These are phyloP conservation scores for Heliamphora pulchella DNA, from an alignment of 179 eudicot species.

Conservation along the genomic window DNA sequence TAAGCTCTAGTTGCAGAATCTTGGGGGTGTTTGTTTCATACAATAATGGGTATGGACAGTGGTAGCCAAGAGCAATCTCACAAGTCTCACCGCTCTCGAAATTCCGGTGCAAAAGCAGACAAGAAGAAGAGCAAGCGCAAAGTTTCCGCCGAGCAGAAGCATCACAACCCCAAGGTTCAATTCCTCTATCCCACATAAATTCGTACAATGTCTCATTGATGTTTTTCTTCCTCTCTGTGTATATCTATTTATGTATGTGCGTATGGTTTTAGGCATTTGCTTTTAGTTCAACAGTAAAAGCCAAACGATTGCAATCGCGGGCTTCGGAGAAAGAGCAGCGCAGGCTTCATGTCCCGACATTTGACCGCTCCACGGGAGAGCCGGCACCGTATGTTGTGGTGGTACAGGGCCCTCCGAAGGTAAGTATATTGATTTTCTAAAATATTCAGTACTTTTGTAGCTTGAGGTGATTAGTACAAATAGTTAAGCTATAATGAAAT, in stretches of 20 bases:
- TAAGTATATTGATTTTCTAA: not conserved
- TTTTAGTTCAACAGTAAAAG: slow-evolving; percentile 62
- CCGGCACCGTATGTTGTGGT: slow-evolving; percentile 79
- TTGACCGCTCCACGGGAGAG: slow-evolving; percentile 68
- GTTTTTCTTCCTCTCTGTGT: not conserved
- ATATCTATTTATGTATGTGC: not conserved
- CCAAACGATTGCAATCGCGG: slow-evolving; percentile 63
- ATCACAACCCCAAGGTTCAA: slow-evolving; percentile 60
- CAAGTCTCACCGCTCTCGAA: slow-evolving; percentile 51
- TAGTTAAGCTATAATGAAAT: not conserved
- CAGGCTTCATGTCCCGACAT: slow-evolving; percentile 64
- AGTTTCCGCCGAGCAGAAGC: slow-evolving; percentile 19
- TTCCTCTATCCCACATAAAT: not conserved
- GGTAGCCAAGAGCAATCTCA: slow-evolving; percentile 30
- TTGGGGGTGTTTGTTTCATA: not conserved
- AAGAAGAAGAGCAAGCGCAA: slow-evolving; percentile 27
- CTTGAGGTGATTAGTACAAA: not conserved
- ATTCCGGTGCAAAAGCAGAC: slow-evolving; percentile 50
- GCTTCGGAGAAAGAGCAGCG: slow-evolving; percentile 87
- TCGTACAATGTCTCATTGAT: no score
- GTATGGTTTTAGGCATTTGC: slow-evolving; percentile 56
- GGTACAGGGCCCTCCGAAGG: slow-evolving; percentile 95
- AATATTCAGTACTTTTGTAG: not conserved
- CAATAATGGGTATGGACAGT: slow-evolving; percentile 21
- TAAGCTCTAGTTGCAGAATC: no score